Evolutionary conservation across 805 yeast genomes (phyloP).

Genomic region (Babjeviella inositovora): DNA sequence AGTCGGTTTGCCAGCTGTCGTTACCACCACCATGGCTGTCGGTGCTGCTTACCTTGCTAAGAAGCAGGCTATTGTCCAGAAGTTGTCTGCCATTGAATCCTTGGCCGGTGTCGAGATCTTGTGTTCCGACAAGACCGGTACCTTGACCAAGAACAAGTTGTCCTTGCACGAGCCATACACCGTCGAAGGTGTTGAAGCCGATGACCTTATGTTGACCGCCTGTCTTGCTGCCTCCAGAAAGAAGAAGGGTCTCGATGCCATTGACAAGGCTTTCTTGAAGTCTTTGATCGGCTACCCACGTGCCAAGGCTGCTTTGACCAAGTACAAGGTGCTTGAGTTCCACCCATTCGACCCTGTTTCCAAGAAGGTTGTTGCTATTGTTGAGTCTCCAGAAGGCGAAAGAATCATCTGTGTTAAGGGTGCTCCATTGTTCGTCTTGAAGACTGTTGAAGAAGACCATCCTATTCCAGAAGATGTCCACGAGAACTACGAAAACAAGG

Average conservation of each 20-base stretch:
- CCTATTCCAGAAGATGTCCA: slow-evolving; percentile 89
- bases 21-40: slow-evolving; percentile 98
- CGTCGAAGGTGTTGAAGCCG: slow-evolving; percentile 92
- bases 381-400: slow-evolving; percentile 93
- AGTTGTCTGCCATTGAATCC: slow-evolving; percentile 91
- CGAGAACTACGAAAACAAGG: slow-evolving; percentile 92
- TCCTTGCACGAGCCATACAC: slow-evolving; percentile 95
- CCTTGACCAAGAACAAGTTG: slow-evolving; percentile 92
- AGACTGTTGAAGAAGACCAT: slow-evolving; percentile 95
- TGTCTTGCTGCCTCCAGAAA: slow-evolving; percentile 96
- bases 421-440: slow-evolving; percentile 93
- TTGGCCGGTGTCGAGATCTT: slow-evolving; percentile 95
- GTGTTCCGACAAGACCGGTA: slow-evolving; percentile 98
- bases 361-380: slow-evolving; percentile 89
- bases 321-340: slow-evolving; percentile 90
- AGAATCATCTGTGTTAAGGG: slow-evolving; percentile 93
- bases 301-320: slow-evolving; percentile 83
- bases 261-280: slow-evolving; percentile 92
- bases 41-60: slow-evolving; percentile 98
- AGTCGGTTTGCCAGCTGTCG: slow-evolving; percentile 97
- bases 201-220: slow-evolving; percentile 93
- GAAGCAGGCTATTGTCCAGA: slow-evolving; percentile 95
- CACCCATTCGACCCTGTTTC: slow-evolving; percentile 97
- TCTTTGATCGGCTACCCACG: slow-evolving; percentile 78
- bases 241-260: slow-evolving; percentile 97